phyloP scores from a whole-genome alignment of 768 basidiomycete genomes.

The Leccinum pellstonianum region DNA sequence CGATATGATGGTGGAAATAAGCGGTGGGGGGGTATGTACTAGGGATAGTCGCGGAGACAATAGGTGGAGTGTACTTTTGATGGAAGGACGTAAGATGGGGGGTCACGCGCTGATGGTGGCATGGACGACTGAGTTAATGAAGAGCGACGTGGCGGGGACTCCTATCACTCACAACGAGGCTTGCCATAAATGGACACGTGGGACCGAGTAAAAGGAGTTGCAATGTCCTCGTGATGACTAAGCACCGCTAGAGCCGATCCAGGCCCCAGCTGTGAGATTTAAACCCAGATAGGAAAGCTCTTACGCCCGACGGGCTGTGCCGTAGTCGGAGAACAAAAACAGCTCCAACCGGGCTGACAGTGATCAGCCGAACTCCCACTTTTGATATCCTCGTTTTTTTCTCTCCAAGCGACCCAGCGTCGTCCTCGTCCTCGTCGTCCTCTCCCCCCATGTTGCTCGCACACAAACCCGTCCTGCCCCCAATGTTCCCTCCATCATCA shows the following conservation, averaged over 20 bases:
- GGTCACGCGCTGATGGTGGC: conserved; percentile 19
- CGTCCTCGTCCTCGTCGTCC: neutral
- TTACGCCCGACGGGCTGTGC: conserved; percentile 33
- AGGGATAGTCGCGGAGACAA: conserved; percentile 1
- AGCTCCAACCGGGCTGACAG: conserved; percentile 33
- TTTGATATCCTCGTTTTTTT: conserved; percentile 29
- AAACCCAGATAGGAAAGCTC: conserved; percentile 22
- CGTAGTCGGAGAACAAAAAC: conserved; percentile 35
- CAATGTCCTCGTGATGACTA: neutral
- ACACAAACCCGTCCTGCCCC: conserved; percentile 36
- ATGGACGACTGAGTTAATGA: neutral
- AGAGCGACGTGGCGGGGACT: conserved; percentile 15
- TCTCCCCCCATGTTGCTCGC: conserved; percentile 41
- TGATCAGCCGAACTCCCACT: conserved; percentile 32
- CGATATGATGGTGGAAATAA: conserved; percentile 1
- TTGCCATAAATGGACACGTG: conserved; percentile 15
- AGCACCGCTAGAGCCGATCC: neutral
- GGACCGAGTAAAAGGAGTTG: conserved; percentile 18
- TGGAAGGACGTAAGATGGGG: conserved; percentile 11
- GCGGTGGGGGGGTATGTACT: neutral
- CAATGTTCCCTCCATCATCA: conserved; percentile 32
- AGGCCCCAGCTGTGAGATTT: conserved; percentile 27
- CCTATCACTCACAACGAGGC: conserved; percentile 25
- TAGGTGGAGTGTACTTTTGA: neutral
- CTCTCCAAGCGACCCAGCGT: neutral